phyloP scores from a whole-genome alignment of 2,329 filamentous ascomycete genomes.

The Aspergillus hortae region DNA sequence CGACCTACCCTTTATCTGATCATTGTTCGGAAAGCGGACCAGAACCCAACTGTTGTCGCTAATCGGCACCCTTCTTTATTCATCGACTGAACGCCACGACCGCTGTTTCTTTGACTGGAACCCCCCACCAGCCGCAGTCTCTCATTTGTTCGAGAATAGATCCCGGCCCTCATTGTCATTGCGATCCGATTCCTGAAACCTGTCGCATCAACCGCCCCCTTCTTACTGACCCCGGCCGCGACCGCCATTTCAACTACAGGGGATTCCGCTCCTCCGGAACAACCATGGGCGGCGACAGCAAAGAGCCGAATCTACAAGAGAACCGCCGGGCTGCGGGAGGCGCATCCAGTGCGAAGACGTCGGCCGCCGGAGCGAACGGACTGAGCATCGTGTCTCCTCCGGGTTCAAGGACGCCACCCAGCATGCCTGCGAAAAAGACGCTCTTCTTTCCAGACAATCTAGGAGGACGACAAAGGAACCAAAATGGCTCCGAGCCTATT shows the following conservation, averaged over 20 bases:
- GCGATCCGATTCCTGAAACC: conserved; percentile 13
- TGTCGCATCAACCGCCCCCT: conserved; percentile 19
- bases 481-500: conserved; percentile 49
- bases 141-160: not conserved
- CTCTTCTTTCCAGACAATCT: conserved; percentile 32
- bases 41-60: conserved; percentile 16
- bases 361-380: conserved; percentile 19
- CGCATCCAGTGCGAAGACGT: conserved; percentile 19
- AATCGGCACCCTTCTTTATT: conserved; percentile 21
- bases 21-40: conserved; percentile 19
- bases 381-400: conserved; percentile 48
- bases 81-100: conserved; percentile 13
- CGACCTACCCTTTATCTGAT: conserved; percentile 15
- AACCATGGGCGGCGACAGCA: conserved; percentile 22
- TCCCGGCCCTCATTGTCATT: conserved; percentile 2
- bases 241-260: conserved; percentile 13
- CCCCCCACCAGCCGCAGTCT: not conserved
- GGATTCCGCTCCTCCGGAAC: conserved; percentile 3
- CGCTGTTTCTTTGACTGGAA: conserved; percentile 12
- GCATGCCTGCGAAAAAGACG: conserved; percentile 47
- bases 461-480: conserved; percentile 22
- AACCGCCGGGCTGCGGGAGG: conserved; percentile 17
- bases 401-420: conserved; percentile 59
- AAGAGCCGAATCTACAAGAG: conserved; percentile 14
- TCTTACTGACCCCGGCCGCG: conserved; percentile 11